phyloP scores from a whole-genome alignment of 768 basidiomycete genomes.

The Pholiota microspora region DNA sequence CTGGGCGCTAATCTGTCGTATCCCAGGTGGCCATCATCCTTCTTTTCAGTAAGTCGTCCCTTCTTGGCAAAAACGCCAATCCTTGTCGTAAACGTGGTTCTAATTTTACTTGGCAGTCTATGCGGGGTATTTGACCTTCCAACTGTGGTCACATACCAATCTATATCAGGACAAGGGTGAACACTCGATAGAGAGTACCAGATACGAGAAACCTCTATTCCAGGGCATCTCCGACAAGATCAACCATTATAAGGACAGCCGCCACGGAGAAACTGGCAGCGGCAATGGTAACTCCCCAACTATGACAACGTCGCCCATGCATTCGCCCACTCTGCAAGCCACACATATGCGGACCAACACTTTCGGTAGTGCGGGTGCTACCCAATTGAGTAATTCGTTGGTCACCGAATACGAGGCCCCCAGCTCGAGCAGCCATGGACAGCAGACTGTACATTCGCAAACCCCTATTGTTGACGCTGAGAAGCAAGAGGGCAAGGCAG shows the following conservation, averaged over 20 bases:
- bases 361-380: not conserved
- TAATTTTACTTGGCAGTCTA: not conserved
- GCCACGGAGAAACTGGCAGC: not conserved
- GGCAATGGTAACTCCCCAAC: not conserved
- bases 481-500: slow-evolving; percentile 44
- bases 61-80: slow-evolving; percentile 21
- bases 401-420: not conserved
- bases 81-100: slow-evolving; percentile 23
- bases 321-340: not conserved
- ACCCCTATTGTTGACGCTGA: slow-evolving; percentile 22
- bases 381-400: not conserved
- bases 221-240: slow-evolving; percentile 5
- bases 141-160: slow-evolving; percentile 70
- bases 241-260: not conserved
- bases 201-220: slow-evolving; percentile 29
- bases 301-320: not conserved
- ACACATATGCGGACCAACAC: not conserved
- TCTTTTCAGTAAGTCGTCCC: slow-evolving; percentile 56
- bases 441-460: not conserved
- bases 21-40: slow-evolving; percentile 74
- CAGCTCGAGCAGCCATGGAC: not conserved
- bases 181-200: slow-evolving; percentile 31
- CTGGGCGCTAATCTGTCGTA: slow-evolving; percentile 51
- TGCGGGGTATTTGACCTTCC: slow-evolving; percentile 71
- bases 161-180: slow-evolving; percentile 57